phyloP scores from a whole-genome alignment of 2,329 filamentous ascomycete genomes.

The Exophiala spinifera region DNA sequence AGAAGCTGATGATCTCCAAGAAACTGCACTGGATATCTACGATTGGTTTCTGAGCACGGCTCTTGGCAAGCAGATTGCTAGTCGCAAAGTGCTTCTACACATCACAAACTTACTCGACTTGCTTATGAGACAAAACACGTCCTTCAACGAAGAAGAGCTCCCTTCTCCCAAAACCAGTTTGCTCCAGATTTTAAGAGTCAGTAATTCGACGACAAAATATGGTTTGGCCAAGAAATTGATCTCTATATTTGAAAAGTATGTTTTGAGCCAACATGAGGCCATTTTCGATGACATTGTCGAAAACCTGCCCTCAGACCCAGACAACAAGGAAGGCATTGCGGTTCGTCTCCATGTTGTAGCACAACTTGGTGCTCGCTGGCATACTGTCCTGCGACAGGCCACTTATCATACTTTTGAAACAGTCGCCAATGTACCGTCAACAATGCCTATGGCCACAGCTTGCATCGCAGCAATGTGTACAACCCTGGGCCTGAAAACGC shows the following conservation, averaged over 20 bases:
- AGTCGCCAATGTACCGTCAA: slow-evolving; percentile 66
- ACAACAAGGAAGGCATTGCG: slow-evolving; percentile 77
- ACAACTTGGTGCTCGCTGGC: slow-evolving; percentile 76
- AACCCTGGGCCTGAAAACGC: slow-evolving; percentile 61
- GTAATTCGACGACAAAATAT: slow-evolving; percentile 70
- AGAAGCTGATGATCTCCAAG: slow-evolving; percentile 57
- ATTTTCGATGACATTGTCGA: slow-evolving; percentile 82
- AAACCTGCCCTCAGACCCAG: slow-evolving; percentile 69
- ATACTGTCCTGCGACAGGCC: slow-evolving; percentile 78
- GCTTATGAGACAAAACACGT: slow-evolving; percentile 64
- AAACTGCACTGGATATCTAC: slow-evolving; percentile 72
- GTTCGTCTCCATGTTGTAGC: slow-evolving; percentile 74
- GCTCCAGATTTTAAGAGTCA: slow-evolving; percentile 66
- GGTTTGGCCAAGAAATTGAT: slow-evolving; percentile 68
- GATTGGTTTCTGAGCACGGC: slow-evolving; percentile 68
- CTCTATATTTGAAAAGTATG: slow-evolving; percentile 73
- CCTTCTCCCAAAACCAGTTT: slow-evolving; percentile 68
- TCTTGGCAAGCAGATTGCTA: slow-evolving; percentile 66
- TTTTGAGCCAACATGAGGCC: slow-evolving; percentile 77
- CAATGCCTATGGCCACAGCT: slow-evolving; percentile 66
- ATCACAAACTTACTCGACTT: slow-evolving; percentile 67
- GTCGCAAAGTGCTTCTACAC: slow-evolving; percentile 63
- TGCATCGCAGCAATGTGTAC: slow-evolving; percentile 67
- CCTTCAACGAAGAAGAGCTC: slow-evolving; percentile 62
- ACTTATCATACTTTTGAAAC: slow-evolving; percentile 95